Percentiles rank a stretch among this genome's conserved stretches.
Conservation (phyloP, 192 early-diverging fungal species). For the Backusella luteola region DNA sequence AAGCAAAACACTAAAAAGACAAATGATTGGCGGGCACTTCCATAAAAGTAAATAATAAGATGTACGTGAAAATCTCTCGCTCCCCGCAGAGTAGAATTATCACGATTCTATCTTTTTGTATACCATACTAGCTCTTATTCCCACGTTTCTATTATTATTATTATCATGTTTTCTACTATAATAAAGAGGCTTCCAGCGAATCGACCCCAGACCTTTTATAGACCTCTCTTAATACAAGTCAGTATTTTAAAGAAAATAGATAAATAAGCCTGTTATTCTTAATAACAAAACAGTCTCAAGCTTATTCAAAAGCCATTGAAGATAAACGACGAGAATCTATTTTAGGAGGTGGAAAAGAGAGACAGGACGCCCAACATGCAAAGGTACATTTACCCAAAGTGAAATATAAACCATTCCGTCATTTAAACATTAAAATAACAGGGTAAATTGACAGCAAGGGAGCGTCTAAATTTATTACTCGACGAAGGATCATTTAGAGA, state of each 20-base stretch:
- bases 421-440: slow-evolving; percentile 24
- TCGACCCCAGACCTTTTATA: neutral
- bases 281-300: slow-evolving; percentile 4
- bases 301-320: slow-evolving; percentile 39
- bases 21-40: neutral
- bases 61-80: no score
- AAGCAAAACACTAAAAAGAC: neutral
- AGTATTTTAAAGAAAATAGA: neutral
- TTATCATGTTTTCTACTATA: neutral
- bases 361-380: slow-evolving; percentile 81
- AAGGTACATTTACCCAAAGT: slow-evolving; percentile 52
- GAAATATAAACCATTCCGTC: neutral
- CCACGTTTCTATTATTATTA: neutral
- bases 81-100: no score
- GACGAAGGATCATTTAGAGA: slow-evolving; percentile 87
- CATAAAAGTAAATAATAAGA: no score
- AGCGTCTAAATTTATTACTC: slow-evolving; percentile 82
- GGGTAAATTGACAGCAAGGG: slow-evolving; percentile 93
- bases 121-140: neutral
- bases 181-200: neutral
- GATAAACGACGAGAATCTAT: slow-evolving; percentile 70
- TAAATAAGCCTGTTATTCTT: neutral
- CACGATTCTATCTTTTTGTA: no score
- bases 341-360: slow-evolving; percentile 76
- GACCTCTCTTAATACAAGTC: neutral